Conservation (phyloP, 257 asterid genomes). For the Nicotiana tabacum region DNA sequence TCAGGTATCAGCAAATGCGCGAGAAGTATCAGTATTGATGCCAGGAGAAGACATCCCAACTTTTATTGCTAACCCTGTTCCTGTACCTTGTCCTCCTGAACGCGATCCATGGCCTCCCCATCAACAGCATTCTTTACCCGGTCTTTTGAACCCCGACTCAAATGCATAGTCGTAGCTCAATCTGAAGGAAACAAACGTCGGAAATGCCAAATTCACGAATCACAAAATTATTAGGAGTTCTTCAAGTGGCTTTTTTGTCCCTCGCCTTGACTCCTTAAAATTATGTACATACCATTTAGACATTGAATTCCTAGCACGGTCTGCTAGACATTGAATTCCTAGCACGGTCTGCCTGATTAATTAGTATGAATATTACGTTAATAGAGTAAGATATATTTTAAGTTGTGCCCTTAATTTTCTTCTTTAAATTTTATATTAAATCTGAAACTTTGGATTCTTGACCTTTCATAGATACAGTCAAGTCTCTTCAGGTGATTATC, state of each 20-base stretch:
- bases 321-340: too few species aligned
- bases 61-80: conserved; percentile 83
- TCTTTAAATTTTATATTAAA: background rate
- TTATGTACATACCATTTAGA: background rate
- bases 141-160: conserved; percentile 7
- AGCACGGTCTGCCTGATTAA: too few species aligned
- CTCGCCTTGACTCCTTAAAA: too few species aligned
- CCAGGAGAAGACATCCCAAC: conserved; percentile 80
- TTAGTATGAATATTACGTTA: background rate
- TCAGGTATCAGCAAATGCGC: conserved; percentile 50
- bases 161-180: conserved; percentile 24
- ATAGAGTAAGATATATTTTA: background rate
- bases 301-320: background rate
- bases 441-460: background rate
- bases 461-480: too few species aligned
- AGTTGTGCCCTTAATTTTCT: background rate
- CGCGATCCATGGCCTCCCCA: conserved; percentile 58
- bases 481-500: too few species aligned
- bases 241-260: background rate
- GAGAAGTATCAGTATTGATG: conserved; percentile 83
- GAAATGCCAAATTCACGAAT: background rate
- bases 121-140: conserved; percentile 22
- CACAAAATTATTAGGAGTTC: background rate
- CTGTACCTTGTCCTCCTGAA: conserved; percentile 69
- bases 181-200: conserved; percentile 3